Conservation (phyloP, 1,284 basidiomycete species). For the Irpex rosettiformis region DNA sequence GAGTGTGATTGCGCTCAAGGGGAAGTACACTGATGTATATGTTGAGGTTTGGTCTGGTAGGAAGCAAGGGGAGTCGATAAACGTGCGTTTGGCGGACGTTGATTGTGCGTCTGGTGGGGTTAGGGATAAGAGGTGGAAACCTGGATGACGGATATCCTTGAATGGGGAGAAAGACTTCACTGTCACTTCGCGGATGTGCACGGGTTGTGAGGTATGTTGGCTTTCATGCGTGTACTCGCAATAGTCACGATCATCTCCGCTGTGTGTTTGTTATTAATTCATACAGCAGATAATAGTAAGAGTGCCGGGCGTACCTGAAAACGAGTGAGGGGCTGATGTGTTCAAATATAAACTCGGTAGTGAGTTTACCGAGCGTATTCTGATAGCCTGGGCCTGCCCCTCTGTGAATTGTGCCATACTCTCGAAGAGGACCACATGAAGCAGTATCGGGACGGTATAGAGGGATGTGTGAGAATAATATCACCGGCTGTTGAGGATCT, state of each 20-base stretch:
- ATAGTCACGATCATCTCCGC: conserved; percentile 88
- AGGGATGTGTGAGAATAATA: conserved; percentile 83
- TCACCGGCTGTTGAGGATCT: conserved; percentile 39
- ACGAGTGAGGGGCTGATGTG: conserved; percentile 62
- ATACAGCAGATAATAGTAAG: background rate
- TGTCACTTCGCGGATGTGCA: conserved; percentile 53
- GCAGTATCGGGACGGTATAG: conserved; percentile 69
- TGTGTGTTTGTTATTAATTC: conserved; percentile 26
- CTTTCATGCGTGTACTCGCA: conserved; percentile 59
- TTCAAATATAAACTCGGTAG: conserved; percentile 67
- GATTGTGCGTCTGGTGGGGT: conserved; percentile 35
- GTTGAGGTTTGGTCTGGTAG: conserved; percentile 52
- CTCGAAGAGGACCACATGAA: conserved; percentile 72
- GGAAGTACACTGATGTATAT: conserved; percentile 46
- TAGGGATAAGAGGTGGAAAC: conserved; percentile 83
- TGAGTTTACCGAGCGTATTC: conserved; percentile 73
- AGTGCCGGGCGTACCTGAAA: conserved; percentile 56
- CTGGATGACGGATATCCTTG: conserved; percentile 72
- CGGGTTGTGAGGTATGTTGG: background rate
- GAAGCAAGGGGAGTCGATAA: conserved; percentile 45
- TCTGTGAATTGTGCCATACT: conserved; percentile 67
- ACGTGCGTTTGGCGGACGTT: conserved; percentile 15
- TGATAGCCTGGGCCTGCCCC: conserved; percentile 82
- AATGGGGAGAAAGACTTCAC: conserved; percentile 84
- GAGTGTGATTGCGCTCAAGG: conserved; percentile 36